phyloP scores from a whole-genome alignment of 2,329 filamentous ascomycete genomes.

The Colletotrichum eleusines region DNA sequence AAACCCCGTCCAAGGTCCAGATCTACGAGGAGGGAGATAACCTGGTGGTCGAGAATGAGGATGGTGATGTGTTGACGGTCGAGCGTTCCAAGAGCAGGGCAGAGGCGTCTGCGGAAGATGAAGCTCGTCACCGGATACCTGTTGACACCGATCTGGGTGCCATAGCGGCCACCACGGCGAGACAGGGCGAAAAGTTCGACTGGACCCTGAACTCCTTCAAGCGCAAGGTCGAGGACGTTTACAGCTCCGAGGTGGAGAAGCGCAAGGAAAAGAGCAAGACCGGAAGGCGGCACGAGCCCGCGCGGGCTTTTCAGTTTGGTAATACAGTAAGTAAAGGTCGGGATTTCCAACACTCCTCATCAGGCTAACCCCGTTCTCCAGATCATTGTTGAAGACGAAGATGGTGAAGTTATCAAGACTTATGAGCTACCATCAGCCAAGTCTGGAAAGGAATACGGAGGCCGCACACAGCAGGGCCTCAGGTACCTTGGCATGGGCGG shows the following conservation, averaged over 20 bases:
- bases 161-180: slow-evolving; percentile 43
- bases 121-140: slow-evolving; percentile 25
- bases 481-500: slow-evolving; percentile 68
- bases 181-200: slow-evolving; percentile 49
- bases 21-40: slow-evolving; percentile 85
- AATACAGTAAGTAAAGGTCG: slow-evolving; percentile 70
- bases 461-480: slow-evolving; percentile 58
- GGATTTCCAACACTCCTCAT: slow-evolving; percentile 32
- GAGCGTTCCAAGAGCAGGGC: slow-evolving; percentile 57
- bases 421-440: slow-evolving; percentile 76
- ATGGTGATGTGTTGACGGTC: slow-evolving; percentile 86
- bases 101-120: slow-evolving; percentile 23
- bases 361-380: slow-evolving; percentile 56
- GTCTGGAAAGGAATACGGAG: slow-evolving; percentile 49
- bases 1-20: slow-evolving; percentile 61
- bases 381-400: slow-evolving; percentile 89
- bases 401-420: slow-evolving; percentile 87
- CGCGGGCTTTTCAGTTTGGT: slow-evolving; percentile 87
- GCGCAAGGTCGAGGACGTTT: slow-evolving; percentile 64
- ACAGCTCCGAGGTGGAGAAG: slow-evolving; percentile 71
- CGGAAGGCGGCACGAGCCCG: slow-evolving; percentile 74
- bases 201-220: slow-evolving; percentile 62
- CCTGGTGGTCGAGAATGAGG: slow-evolving; percentile 84
- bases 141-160: slow-evolving; percentile 25
- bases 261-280: slow-evolving; percentile 70